phyloP scores from a whole-genome alignment of 305 asterid species.

The Withania somnifera region DNA sequence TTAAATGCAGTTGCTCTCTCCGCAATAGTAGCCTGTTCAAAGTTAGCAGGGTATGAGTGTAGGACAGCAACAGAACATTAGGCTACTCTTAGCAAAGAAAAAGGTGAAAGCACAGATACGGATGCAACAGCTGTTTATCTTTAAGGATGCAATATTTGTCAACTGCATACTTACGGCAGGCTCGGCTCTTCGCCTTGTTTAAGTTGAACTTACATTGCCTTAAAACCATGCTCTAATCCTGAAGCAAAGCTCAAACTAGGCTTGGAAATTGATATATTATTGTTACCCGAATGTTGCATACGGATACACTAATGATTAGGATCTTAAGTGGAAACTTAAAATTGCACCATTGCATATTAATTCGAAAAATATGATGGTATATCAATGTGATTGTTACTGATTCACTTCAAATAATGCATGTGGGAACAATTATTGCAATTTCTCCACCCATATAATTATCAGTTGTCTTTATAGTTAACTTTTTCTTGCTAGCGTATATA shows the following conservation, averaged over 20 bases:
- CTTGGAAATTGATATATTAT: neutral
- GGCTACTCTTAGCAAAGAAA: neutral
- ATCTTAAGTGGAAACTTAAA: neutral
- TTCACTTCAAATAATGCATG: neutral
- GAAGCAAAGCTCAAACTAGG: neutral
- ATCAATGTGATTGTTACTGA: neutral
- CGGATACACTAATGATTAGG: neutral
- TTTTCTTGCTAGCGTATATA: neutral
- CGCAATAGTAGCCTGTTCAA: conserved; percentile 65
- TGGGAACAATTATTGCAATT: neutral
- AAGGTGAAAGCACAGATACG: neutral
- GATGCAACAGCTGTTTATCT: neutral
- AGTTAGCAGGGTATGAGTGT: neutral
- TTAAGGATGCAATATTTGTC: neutral
- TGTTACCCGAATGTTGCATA: neutral
- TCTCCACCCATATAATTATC: neutral
- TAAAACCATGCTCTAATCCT: neutral
- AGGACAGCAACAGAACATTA: neutral
- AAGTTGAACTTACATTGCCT: neutral
- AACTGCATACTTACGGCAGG: neutral
- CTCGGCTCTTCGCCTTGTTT: neutral
- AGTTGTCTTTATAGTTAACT: neutral
- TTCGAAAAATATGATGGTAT: neutral
- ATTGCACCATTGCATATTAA: neutral
- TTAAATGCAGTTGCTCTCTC: conserved; percentile 88